A percentile compares a stretch with the other conserved stretches of the same genome.
Conservation (phyloP, 495 filamentous ascomycete species). For the Penicillium goetzii region DNA sequence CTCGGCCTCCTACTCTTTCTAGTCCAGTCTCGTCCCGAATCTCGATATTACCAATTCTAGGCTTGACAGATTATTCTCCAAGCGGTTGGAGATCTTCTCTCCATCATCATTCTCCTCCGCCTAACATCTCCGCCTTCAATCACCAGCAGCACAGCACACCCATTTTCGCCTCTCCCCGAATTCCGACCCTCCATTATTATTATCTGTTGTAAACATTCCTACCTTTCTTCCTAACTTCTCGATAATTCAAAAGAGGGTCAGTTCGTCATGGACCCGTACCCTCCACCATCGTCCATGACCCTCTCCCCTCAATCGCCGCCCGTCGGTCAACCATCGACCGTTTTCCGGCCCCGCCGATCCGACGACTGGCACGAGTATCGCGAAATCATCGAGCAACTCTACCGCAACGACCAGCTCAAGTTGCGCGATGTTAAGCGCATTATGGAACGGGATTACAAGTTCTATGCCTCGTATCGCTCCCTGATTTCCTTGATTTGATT, state of each 20-base stretch:
- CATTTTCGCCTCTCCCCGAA: neutral
- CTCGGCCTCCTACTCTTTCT: neutral
- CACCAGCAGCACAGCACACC: neutral
- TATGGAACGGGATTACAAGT: conserved; percentile 49
- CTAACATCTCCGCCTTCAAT: conserved; percentile 1
- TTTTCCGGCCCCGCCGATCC: conserved; percentile 46
- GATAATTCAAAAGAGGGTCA: conserved; percentile 1
- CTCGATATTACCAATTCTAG: neutral
- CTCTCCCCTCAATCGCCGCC: conserved; percentile 31
- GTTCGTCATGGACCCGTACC: conserved; percentile 25
- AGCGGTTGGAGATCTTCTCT: neutral
- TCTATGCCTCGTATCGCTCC: conserved; percentile 44
- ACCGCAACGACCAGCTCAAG: conserved; percentile 48
- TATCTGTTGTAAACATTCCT: neutral
- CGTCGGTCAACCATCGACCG: conserved; percentile 21
- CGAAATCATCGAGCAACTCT: conserved; percentile 45
- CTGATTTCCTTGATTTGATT: conserved; percentile 23
- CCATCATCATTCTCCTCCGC: neutral
- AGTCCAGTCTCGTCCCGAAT: conserved; percentile 5
- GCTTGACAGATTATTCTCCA: neutral
- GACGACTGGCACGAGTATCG: conserved; percentile 51
- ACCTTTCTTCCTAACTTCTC: neutral
- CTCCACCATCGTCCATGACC: conserved; percentile 14
- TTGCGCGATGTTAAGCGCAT: conserved; percentile 48
- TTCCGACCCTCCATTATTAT: neutral